Evolutionary conservation across 805 yeast species (phyloP).

Genomic region (Candida lessepsii): DNA sequence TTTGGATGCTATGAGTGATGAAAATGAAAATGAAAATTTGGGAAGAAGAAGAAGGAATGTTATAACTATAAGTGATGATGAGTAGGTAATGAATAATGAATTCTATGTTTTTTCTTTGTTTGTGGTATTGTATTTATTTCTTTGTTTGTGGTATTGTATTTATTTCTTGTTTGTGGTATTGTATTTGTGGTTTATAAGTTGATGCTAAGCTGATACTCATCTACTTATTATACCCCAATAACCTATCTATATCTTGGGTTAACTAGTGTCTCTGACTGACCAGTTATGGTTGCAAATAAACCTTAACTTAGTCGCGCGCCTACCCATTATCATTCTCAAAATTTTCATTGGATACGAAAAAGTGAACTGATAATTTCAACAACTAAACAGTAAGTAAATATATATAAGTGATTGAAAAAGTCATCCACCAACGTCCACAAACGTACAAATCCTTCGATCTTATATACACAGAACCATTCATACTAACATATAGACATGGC

Average conservation of each 20-base stretch:
- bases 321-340: conserved; percentile 7
- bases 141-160: too few species aligned
- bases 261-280: too few species aligned
- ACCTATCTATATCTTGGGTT: too few species aligned
- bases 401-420: neutral
- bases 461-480: too few species aligned
- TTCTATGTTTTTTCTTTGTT: too few species aligned
- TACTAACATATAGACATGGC: conserved; percentile 22
- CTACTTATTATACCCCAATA: too few species aligned
- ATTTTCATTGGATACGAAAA: conserved; percentile 15
- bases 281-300: neutral
- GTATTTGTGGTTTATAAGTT: too few species aligned
- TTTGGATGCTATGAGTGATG: conserved; percentile 12
- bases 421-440: too few species aligned
- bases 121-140: too few species aligned
- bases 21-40: conserved; percentile 11
- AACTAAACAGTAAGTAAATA: conserved; percentile 7
- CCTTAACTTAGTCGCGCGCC: neutral
- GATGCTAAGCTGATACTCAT: too few species aligned
- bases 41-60: conserved; percentile 11
- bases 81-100: neutral
- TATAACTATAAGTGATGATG: conserved; percentile 1
- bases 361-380: conserved; percentile 18
- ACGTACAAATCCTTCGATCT: neutral
- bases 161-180: too few species aligned